These are phyloP conservation scores for Furcasterigmium furcatum DNA, from an alignment of 2,329 filamentous ascomycete species.

Conservation along the genomic window DNA sequence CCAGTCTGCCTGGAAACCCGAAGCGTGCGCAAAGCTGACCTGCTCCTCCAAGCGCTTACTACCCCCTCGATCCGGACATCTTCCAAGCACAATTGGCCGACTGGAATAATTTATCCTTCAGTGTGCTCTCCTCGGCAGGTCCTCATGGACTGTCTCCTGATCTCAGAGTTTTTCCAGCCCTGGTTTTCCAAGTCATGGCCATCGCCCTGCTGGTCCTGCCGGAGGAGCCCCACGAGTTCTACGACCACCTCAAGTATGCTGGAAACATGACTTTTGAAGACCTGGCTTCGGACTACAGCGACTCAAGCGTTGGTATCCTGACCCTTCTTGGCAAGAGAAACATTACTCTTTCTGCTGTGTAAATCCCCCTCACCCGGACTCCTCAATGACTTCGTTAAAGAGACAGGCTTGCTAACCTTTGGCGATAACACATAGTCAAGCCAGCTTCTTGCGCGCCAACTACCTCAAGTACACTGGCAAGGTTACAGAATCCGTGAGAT, in stretches of 20 bases:
- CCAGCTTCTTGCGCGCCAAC: slow-evolving; percentile 52
- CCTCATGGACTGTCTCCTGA: slow-evolving; percentile 47
- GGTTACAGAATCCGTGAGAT: slow-evolving; percentile 51
- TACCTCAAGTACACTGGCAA: slow-evolving; percentile 58
- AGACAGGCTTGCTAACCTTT: too few relatives aligned
- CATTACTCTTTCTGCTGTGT: slow-evolving; percentile 51
- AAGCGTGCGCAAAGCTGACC: background rate
- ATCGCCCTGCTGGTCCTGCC: slow-evolving; percentile 51
- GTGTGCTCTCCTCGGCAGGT: slow-evolving; percentile 42
- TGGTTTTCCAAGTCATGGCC: slow-evolving; percentile 58
- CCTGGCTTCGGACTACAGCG: slow-evolving; percentile 57
- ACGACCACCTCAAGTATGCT: slow-evolving; percentile 56
- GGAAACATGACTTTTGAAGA: slow-evolving; percentile 59
- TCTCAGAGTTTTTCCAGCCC: slow-evolving; percentile 53
- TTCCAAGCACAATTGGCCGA: slow-evolving; percentile 48
- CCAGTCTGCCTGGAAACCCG: background rate
- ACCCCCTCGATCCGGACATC: slow-evolving; percentile 47
- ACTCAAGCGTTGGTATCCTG: slow-evolving; percentile 51
- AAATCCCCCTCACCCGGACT: background rate
- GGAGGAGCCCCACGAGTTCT: slow-evolving; percentile 40
- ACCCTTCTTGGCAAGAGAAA: slow-evolving; percentile 53
- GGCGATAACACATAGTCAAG: slow-evolving; percentile 24
- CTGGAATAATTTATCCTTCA: slow-evolving; percentile 54
- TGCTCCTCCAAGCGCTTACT: slow-evolving; percentile 35
- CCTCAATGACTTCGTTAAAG: too few relatives aligned